Percentiles rank a stretch among this genome's conserved stretches.
Conservation (phyloP, 2,329 filamentous ascomycete genomes). For the Zelopaecilomyces penicillatus region DNA sequence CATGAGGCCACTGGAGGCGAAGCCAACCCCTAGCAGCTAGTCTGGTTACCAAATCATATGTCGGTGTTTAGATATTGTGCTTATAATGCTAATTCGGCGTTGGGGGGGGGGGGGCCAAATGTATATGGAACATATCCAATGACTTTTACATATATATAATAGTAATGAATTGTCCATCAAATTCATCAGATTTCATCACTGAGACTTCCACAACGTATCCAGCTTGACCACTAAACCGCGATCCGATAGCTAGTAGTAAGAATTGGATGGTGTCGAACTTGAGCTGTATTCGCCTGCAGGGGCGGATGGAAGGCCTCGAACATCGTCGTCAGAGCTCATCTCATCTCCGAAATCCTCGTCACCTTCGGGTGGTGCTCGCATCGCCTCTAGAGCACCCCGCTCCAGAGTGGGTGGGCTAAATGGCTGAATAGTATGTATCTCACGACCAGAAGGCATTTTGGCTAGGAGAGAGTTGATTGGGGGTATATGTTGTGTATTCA, state of each 20-base stretch:
- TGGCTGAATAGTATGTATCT: constrained; percentile 66
- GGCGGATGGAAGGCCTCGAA: constrained; percentile 18
- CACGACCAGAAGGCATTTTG: constrained; percentile 78
- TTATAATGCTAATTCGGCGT: background rate
- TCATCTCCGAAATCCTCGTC: constrained; percentile 26
- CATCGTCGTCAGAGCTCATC: constrained; percentile 31
- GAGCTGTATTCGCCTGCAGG: constrained; percentile 36
- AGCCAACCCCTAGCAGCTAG: background rate
- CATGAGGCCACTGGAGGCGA: no score
- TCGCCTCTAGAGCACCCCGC: constrained; percentile 52
- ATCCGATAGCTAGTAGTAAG: constrained; percentile 25
- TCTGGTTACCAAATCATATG: background rate
- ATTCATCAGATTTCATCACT: no score
- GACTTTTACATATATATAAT: background rate
- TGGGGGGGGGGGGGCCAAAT: background rate
- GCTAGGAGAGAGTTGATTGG: constrained; percentile 62
- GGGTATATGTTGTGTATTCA: constrained; percentile 73
- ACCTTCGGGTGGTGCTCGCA: constrained; percentile 35
- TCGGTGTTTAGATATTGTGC: background rate
- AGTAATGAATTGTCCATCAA: background rate
- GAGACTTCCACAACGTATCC: no score
- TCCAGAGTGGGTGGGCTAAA: constrained; percentile 61
- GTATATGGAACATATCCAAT: background rate
- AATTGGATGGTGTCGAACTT: constrained; percentile 22
- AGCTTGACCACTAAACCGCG: background rate